These are phyloP conservation scores for Coemansia reversa DNA, from an alignment of 192 early-diverging fungal genomes.

Conservation along the genomic window DNA sequence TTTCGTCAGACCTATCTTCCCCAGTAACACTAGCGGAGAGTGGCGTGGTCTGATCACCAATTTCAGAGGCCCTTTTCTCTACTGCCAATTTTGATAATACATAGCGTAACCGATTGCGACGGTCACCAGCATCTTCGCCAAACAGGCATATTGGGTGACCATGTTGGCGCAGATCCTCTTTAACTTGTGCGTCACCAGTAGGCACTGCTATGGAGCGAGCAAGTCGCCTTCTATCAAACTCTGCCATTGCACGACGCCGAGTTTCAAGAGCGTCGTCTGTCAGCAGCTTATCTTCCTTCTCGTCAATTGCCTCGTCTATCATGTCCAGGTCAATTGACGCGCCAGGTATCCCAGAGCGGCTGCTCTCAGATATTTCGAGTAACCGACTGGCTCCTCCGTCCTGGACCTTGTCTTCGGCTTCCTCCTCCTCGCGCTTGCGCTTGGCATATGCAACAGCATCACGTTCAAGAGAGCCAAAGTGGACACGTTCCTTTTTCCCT, in stretches of 20 bases:
- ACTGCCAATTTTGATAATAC: constrained; percentile 62
- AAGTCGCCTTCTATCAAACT: constrained; percentile 73
- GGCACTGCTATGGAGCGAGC: constrained; percentile 84
- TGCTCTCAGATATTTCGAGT: constrained; percentile 6
- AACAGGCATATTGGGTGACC: constrained; percentile 90
- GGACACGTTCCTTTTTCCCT: constrained; percentile 12
- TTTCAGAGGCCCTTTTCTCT: constrained; percentile 2
- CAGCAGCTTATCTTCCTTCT: constrained; percentile 14
- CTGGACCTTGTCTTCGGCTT: background rate
- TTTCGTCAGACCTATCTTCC: constrained; percentile 19
- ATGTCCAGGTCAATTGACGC: constrained; percentile 27
- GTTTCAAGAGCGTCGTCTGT: constrained; percentile 27
- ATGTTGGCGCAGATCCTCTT: constrained; percentile 69
- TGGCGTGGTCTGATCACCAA: background rate
- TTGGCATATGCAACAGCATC: constrained; percentile 45
- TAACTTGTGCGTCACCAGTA: constrained; percentile 82
- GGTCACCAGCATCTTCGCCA: constrained; percentile 87
- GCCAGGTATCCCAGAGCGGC: background rate
- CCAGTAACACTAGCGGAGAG: background rate
- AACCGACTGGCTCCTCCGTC: background rate
- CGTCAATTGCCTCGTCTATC: constrained; percentile 25
- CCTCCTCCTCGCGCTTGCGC: constrained; percentile 49
- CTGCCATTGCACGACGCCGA: constrained; percentile 55
- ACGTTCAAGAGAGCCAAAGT: constrained; percentile 32
- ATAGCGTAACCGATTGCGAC: constrained; percentile 78